These are phyloP conservation scores for Hemileia vastatrix DNA, from an alignment of 1,284 basidiomycete genomes.

Conservation along the genomic window DNA sequence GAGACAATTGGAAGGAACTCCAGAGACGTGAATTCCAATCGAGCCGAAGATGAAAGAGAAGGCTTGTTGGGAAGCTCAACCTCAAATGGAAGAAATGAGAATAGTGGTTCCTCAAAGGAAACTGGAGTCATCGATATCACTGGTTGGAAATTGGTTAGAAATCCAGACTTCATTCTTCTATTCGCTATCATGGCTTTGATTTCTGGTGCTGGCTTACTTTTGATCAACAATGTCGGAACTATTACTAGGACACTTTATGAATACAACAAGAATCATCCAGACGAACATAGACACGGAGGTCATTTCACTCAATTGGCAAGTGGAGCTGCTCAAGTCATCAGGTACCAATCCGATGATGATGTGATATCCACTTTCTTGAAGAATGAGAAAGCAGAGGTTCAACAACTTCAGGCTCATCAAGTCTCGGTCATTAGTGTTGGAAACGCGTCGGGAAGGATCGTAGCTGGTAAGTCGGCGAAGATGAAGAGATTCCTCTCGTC, in stretches of 20 bases:
- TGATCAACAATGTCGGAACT: conserved; percentile 91
- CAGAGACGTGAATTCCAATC: conserved; percentile 3
- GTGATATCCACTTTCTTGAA: conserved; percentile 41
- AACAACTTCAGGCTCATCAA: conserved; percentile 70
- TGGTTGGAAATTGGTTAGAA: conserved; percentile 50
- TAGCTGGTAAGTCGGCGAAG: conserved; percentile 60
- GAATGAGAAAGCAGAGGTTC: conserved; percentile 59
- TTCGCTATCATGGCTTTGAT: conserved; percentile 64
- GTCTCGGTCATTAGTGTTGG: conserved; percentile 74
- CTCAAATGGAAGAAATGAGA: not conserved
- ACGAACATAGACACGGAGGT: not conserved
- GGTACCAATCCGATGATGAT: not conserved
- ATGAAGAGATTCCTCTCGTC: too few species aligned
- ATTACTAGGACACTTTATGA: conserved; percentile 76
- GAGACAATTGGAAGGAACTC: conserved; percentile 4
- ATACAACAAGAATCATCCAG: conserved; percentile 49
- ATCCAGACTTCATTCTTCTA: conserved; percentile 64
- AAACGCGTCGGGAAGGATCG: conserved; percentile 70
- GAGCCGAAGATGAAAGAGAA: not conserved
- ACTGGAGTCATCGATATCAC: conserved; percentile 46
- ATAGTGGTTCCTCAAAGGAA: not conserved
- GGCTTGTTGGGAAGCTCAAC: not conserved
- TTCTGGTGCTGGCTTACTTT: conserved; percentile 79
- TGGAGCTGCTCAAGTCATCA: not conserved
- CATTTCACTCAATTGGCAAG: not conserved